Conservation (phyloP, 805 yeast genomes). For the Lachancea dasiensis region DNA sequence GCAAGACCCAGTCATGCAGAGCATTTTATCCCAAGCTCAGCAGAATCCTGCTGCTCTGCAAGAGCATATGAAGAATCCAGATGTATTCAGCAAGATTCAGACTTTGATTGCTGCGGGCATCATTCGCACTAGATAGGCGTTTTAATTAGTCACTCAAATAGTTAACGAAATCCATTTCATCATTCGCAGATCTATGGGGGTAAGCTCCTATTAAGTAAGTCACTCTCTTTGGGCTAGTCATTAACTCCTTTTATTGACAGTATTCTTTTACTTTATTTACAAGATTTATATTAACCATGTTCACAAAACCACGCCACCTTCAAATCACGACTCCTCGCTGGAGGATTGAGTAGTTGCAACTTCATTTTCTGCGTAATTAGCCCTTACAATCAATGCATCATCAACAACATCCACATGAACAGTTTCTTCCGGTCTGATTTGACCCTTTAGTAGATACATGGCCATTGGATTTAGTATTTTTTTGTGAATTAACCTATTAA, state of each 20-base stretch:
- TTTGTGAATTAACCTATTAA: constrained; percentile 84
- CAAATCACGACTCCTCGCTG: too few relatives aligned
- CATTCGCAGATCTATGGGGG: background rate
- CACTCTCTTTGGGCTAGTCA: too few relatives aligned
- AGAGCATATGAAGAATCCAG: constrained; percentile 97
- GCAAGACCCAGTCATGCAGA: constrained; percentile 95
- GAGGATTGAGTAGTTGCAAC: too few relatives aligned
- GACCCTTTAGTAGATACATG: constrained; percentile 68
- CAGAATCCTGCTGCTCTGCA: constrained; percentile 94
- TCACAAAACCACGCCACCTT: too few relatives aligned
- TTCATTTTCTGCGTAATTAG: constrained; percentile 40
- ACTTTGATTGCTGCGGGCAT: constrained; percentile 94
- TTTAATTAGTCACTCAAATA: background rate
- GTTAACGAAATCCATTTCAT: background rate
- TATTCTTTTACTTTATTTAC: background rate
- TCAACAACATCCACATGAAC: constrained; percentile 44
- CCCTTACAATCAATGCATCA: constrained; percentile 39
- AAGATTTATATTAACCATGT: background rate
- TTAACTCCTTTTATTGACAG: background rate
- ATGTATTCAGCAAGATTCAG: constrained; percentile 78
- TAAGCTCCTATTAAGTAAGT: background rate
- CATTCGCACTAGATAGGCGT: constrained; percentile 34
- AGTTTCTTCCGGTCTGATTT: constrained; percentile 52
- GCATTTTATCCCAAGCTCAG: constrained; percentile 88
- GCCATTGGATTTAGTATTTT: constrained; percentile 86